Conservation (phyloP, 1,284 basidiomycete species). For the Trichosporon coremiiforme region DNA sequence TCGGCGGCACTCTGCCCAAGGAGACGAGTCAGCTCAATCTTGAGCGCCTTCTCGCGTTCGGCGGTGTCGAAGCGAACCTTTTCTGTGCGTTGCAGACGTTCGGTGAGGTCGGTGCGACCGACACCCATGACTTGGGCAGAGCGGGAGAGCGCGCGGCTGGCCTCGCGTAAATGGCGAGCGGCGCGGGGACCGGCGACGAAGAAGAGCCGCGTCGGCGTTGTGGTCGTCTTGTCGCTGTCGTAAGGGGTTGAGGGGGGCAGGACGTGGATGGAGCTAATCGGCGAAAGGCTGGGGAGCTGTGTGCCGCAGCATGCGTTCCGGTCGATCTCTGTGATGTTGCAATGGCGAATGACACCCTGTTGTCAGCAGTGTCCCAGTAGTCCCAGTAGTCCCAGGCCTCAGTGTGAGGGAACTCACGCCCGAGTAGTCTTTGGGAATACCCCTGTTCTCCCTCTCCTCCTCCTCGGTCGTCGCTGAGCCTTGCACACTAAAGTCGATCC, state of each 20-base stretch:
- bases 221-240: constrained; percentile 41
- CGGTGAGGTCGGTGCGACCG: constrained; percentile 64
- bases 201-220: constrained; percentile 69
- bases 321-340: constrained; percentile 78
- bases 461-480: constrained; percentile 29
- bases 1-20: constrained; percentile 62
- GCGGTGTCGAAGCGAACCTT: constrained; percentile 66
- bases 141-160: constrained; percentile 63
- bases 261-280: constrained; percentile 51
- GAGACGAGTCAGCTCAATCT: constrained; percentile 66
- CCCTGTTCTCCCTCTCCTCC: constrained; percentile 70
- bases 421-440: constrained; percentile 58
- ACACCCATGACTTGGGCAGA: constrained; percentile 64
- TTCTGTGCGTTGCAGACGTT: constrained; percentile 58
- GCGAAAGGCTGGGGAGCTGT: constrained; percentile 59
- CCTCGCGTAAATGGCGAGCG: constrained; percentile 63
- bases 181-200: constrained; percentile 79
- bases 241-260: constrained; percentile 59
- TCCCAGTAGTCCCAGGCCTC: too few relatives aligned
- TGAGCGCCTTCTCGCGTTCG: constrained; percentile 67
- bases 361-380: too few relatives aligned
- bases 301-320: constrained; percentile 84
- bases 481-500: constrained; percentile 49
- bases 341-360: constrained; percentile 73
- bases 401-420: constrained; percentile 41